phyloP scores from a whole-genome alignment of 331 rosid genomes.

The Acacia pycnantha region DNA sequence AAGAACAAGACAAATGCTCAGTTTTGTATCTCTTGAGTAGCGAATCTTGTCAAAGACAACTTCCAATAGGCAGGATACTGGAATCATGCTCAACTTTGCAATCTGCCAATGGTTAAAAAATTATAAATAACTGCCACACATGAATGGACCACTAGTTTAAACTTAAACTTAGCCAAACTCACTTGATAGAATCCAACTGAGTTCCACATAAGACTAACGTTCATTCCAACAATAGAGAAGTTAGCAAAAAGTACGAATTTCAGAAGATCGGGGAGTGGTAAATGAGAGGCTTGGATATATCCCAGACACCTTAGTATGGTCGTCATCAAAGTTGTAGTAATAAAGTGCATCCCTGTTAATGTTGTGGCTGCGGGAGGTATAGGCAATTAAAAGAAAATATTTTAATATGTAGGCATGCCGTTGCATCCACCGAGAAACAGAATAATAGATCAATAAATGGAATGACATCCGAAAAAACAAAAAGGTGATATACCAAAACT shows the following conservation, averaged over 20 bases:
- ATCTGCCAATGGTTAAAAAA: slow-evolving; percentile 49
- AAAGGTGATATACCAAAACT: slow-evolving; percentile 48
- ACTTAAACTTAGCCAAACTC: slow-evolving; percentile 26
- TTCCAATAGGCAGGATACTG: slow-evolving; percentile 70
- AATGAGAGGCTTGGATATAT: slow-evolving; percentile 67
- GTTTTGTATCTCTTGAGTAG: slow-evolving; percentile 69
- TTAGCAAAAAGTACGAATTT: slow-evolving; percentile 72
- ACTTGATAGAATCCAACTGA: slow-evolving; percentile 82
- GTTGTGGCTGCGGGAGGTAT: slow-evolving; percentile 54
- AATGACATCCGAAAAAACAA: neutral
- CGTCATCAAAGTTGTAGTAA: slow-evolving; percentile 54
- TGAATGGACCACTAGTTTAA: neutral
- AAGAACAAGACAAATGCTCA: slow-evolving; percentile 67
- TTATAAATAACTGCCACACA: slow-evolving; percentile 20
- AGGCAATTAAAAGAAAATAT: slow-evolving; percentile 23
- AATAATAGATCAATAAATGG: slow-evolving; percentile 15
- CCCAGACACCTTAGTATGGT: slow-evolving; percentile 53
- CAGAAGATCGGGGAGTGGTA: slow-evolving; percentile 62
- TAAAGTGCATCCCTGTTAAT: slow-evolving; percentile 56
- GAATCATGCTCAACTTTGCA: slow-evolving; percentile 79
- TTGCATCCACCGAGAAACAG: slow-evolving; percentile 6
- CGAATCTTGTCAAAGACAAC: slow-evolving; percentile 56
- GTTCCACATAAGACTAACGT: slow-evolving; percentile 86
- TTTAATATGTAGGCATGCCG: neutral
- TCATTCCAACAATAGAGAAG: slow-evolving; percentile 85